phyloP scores from a whole-genome alignment of 1,139 yeast genomes.

The Yamadazyma sp. region DNA sequence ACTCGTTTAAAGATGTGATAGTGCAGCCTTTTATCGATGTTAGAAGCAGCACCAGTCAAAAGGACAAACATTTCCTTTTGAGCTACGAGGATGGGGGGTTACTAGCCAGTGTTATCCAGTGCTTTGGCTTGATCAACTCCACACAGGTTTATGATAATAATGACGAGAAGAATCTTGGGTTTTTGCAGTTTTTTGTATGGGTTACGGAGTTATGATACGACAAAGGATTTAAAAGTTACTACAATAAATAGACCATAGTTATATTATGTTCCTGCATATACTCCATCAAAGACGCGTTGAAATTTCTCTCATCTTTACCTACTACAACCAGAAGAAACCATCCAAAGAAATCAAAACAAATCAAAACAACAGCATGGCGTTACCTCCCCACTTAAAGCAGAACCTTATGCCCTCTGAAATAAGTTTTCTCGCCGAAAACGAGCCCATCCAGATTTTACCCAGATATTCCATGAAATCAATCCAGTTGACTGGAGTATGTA shows the following conservation, averaged over 20 bases:
- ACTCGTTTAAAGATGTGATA: constrained; percentile 33
- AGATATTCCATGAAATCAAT: constrained; percentile 65
- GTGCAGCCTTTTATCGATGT: constrained; percentile 29
- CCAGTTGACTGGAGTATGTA: constrained; percentile 53
- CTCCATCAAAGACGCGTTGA: too few relatives aligned
- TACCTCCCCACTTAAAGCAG: constrained; percentile 55
- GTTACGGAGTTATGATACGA: constrained; percentile 10
- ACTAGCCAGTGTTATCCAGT: constrained; percentile 12
- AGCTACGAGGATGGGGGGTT: constrained; percentile 13
- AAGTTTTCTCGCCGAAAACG: constrained; percentile 83
- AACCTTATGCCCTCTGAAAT: constrained; percentile 77
- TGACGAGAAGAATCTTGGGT: constrained; percentile 6
- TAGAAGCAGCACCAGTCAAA: constrained; percentile 12
- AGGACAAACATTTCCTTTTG: constrained; percentile 12
- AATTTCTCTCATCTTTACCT: constrained; percentile 1
- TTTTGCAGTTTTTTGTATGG: constrained; percentile 13
- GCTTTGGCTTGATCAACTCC: constrained; percentile 17
- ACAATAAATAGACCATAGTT: too few relatives aligned
- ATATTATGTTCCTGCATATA: too few relatives aligned
- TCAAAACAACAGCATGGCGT: constrained; percentile 54
- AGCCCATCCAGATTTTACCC: constrained; percentile 69
- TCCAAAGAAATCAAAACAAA: background rate
- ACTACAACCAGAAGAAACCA: too few relatives aligned
- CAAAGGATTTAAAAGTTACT: too few relatives aligned
- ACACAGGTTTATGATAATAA: constrained; percentile 7